These are phyloP conservation scores for Colletotrichum truncatum DNA, from an alignment of 2,329 filamentous ascomycete species.

Conservation along the genomic window DNA sequence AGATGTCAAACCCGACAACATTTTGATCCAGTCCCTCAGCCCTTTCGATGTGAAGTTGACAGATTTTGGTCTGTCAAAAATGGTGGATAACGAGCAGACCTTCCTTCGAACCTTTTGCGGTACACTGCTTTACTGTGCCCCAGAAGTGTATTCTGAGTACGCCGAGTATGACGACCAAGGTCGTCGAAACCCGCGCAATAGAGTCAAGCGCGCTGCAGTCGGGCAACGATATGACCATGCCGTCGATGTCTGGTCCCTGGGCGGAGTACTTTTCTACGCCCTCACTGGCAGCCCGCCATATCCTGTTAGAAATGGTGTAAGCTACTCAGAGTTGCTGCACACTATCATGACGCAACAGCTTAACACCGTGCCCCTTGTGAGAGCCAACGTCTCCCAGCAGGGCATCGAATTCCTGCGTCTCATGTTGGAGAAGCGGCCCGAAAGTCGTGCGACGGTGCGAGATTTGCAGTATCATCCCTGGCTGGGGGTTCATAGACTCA, in stretches of 20 bases:
- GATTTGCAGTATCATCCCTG: constrained; percentile 79
- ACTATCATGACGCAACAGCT: constrained; percentile 85
- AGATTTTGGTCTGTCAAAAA: constrained; percentile 96
- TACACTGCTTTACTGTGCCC: constrained; percentile 93
- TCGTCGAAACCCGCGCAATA: constrained; percentile 70
- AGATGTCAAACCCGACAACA: constrained; percentile 99
- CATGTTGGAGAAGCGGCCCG: constrained; percentile 87
- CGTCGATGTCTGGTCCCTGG: constrained; percentile 96
- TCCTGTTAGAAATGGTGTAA: constrained; percentile 78
- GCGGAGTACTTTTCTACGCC: constrained; percentile 88
- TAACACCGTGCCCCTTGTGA: constrained; percentile 71
- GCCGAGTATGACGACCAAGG: constrained; percentile 74
- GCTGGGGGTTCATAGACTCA: constrained; percentile 58
- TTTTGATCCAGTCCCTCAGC: constrained; percentile 78
- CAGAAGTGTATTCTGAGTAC: constrained; percentile 89
- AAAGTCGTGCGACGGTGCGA: constrained; percentile 76
- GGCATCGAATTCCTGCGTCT: constrained; percentile 78
- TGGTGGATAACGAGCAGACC: constrained; percentile 88
- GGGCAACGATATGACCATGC: constrained; percentile 85
- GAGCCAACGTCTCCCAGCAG: constrained; percentile 66
- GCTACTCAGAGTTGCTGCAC: constrained; percentile 81
- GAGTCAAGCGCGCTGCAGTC: constrained; percentile 62
- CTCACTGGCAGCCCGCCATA: constrained; percentile 85
- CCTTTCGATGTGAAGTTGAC: constrained; percentile 90
- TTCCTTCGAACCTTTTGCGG: constrained; percentile 97